Conservation (phyloP, 2,329 filamentous ascomycete genomes). For the Scytalidium sp. region DNA sequence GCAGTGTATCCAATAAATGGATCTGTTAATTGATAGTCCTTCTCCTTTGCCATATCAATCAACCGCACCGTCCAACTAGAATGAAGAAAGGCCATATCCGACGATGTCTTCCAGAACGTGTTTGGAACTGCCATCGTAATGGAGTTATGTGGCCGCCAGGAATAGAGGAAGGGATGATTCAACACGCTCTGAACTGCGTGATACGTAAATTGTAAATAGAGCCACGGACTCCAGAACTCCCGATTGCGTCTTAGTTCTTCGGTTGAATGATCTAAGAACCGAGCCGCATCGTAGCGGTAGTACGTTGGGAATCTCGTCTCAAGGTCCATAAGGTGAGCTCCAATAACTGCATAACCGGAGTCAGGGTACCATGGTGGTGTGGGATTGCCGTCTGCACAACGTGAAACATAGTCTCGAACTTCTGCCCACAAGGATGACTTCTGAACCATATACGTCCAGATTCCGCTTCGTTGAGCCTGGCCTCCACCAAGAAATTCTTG, state of each 20-base stretch:
- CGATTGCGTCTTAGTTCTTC: conserved; percentile 17
- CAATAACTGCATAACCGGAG: conserved; percentile 19
- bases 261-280: conserved; percentile 13
- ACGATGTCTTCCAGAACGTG: conserved; percentile 1
- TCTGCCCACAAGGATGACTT: conserved; percentile 16
- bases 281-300: conserved; percentile 17
- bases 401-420: conserved; percentile 14
- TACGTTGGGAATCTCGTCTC: conserved; percentile 19
- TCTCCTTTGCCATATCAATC: not conserved
- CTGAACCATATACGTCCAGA: conserved; percentile 20
- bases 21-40: not conserved
- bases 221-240: conserved; percentile 15
- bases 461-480: conserved; percentile 7
- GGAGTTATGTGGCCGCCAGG: not conserved
- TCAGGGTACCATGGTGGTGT: conserved; percentile 18
- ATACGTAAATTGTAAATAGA: conserved; percentile 1
- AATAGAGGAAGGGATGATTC: not conserved
- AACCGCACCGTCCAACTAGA: not conserved
- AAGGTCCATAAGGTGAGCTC: conserved; percentile 18
- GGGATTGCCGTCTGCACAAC: conserved; percentile 12
- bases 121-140: not conserved
- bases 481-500: conserved; percentile 1
- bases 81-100: not conserved
- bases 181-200: not conserved
- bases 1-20: not conserved